Evolutionary conservation across 352 stramenopile genomes (phyloP).

Genomic region (Thalassiosira gravida): DNA sequence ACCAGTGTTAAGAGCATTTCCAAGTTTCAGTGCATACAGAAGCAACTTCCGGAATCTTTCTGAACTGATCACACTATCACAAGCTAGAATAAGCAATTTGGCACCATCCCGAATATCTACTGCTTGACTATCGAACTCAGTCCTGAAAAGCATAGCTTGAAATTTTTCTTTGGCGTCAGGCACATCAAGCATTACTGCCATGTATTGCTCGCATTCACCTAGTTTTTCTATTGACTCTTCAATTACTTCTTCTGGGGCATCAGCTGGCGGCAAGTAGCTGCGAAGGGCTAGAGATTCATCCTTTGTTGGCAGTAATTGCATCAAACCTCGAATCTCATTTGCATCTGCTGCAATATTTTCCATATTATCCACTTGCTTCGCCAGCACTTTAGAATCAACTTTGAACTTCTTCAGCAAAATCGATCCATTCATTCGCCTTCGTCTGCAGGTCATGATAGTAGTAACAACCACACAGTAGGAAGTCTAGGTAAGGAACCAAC

Average conservation of each 20-base stretch:
- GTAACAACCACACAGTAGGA: no score
- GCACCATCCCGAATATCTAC: slow-evolving; percentile 87
- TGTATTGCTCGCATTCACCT: slow-evolving; percentile 86
- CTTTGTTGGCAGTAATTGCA: slow-evolving; percentile 92
- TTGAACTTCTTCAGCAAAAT: slow-evolving; percentile 95
- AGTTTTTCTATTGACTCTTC: slow-evolving; percentile 72
- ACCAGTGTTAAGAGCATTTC: slow-evolving; percentile 95
- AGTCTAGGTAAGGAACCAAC: no score
- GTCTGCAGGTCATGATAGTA: no score
- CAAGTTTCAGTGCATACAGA: slow-evolving; percentile 95
- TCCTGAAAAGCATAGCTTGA: slow-evolving; percentile 84
- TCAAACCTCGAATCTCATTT: slow-evolving; percentile 67
- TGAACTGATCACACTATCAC: slow-evolving; percentile 92
- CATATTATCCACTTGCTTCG: slow-evolving; percentile 61
- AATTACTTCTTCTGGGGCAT: slow-evolving; percentile 56
- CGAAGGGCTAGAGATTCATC: slow-evolving; percentile 90
- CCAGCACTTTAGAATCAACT: slow-evolving; percentile 90
- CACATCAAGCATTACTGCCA: slow-evolving; percentile 84
- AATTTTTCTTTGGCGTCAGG: slow-evolving; percentile 75
- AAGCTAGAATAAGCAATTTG: slow-evolving; percentile 89
- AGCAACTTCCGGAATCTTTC: slow-evolving; percentile 92
- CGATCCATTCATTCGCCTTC: slow-evolving; percentile 95
- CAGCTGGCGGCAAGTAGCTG: slow-evolving; percentile 84
- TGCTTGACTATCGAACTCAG: slow-evolving; percentile 82
- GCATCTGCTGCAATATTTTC: slow-evolving; percentile 60